A percentile compares a stretch with the other conserved stretches of the same genome.
Evolutionary conservation across 306 rosid genomes (phyloP).

Genomic region (Cucumis cinereus): DNA sequence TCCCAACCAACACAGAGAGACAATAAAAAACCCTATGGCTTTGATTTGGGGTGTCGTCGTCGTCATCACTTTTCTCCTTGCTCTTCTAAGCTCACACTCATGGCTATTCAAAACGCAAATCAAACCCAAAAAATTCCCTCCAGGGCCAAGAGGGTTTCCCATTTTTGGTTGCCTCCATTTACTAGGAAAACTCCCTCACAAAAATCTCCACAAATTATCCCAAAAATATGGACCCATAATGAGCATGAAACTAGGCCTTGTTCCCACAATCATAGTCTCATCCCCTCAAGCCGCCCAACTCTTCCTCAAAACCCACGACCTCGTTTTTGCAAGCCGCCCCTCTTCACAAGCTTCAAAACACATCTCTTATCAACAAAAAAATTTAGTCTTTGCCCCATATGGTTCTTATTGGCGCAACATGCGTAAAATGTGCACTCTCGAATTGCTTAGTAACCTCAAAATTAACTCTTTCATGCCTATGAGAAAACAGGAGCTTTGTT

Average conservation of each 20-base stretch:
- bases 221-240: constrained; percentile 18
- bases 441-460: constrained; percentile 15
- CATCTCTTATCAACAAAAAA: constrained; percentile 4
- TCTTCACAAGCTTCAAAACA: constrained; percentile 6
- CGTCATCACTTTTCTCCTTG: background rate
- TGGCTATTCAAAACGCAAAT: background rate
- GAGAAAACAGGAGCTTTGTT: constrained; percentile 13
- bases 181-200: constrained; percentile 4
- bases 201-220: constrained; percentile 10
- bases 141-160: constrained; percentile 7
- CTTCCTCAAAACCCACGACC: constrained; percentile 46
- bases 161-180: background rate
- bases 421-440: constrained; percentile 20
- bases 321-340: constrained; percentile 19
- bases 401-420: constrained; percentile 23
- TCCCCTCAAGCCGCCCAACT: constrained; percentile 34
- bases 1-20: background rate
- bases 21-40: background rate
- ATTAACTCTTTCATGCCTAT: constrained; percentile 15
- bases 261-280: constrained; percentile 7
- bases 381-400: constrained; percentile 5
- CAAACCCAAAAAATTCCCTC: background rate
- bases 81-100: background rate
- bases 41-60: background rate
- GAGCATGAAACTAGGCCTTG: constrained; percentile 14